Evolutionary conservation across 2,329 filamentous ascomycete species (phyloP), one percentile per base, ranked within the genome.

Genomic region (Colletotrichum godetiae): DNA sequence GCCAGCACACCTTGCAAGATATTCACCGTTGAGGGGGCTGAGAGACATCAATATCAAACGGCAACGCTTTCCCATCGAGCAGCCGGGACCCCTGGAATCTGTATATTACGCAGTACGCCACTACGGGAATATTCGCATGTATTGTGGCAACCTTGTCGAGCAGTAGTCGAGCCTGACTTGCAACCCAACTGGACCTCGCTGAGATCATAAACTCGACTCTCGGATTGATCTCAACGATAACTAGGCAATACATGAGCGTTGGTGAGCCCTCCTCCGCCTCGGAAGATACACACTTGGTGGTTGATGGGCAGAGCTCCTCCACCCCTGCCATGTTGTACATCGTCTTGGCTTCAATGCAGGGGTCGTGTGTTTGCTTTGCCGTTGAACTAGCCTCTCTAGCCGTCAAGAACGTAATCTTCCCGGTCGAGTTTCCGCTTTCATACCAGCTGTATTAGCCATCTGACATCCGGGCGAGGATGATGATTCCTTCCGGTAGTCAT

Each of bases 261-360:
- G 57, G 67, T 22, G n/a, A 19, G 31, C 15, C 49, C 60, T 24
- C 63, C 49, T 59, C 31, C 52, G n/a, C 29, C 59, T 57, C 10
- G 8, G 37, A 73, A 49, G 56, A 29, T 64, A 55, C 55, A 60
- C 46, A 55, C 37, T 61, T 49, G 35, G 31, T 49, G 56, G 24
- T 35, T 35, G 46, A 57, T 61, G 58, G 24, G 53, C 57, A 61
- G 35, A 71, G 29, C 67, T 57, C 49, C 22, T 7, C 15, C 10
- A 46, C 68, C 72, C 72, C 58, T 72, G 61, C 62, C 68, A 69
- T 75, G 73, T 73, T 55, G 73, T 75, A 73, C 68, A 66, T 67
- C 33, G 58, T 58, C 35, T 69, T 67, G 60, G 49, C 58, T 53
- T 57, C 61, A 35, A 42, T 42, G 35, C 62, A 74, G 70, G 70